Base-by-base conservation (phyloP, 257 asterid genomes). In the Lycium barbarum region DNA sequence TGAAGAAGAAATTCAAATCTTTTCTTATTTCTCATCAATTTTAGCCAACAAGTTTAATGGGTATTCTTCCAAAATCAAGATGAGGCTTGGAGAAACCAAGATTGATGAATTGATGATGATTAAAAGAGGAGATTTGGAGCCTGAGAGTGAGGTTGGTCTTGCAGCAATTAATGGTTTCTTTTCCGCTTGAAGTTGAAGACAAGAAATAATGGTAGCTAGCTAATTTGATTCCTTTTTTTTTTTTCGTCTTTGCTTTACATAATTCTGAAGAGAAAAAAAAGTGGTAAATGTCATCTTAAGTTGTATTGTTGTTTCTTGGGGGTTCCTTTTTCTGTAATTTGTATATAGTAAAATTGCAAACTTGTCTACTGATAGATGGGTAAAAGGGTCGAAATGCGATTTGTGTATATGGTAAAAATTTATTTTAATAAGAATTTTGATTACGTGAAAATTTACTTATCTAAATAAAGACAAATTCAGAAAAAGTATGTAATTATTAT, bases 121-220 rank as follows among this genome's bases (percentile, higher is more conserved):
- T 3, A 80, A 81, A 86, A 62, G 68, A 18, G 78, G 71, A 45
- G 76, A 18, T 67, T 71, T 85, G 71, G 89, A 85, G 85, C 91
- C 95, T 73, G 86, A 87, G 73, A 87, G 88, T 9, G 86, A 88
- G 78, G 66, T 92, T 57, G 86, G 91, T 74, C 84, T 84, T 85
- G 97, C 96, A 47, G 97, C 95, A 53, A 87, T 86, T 5, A 82
- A 88, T 72, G 89, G 94, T 15, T 80, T 90, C 80, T 92, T 93
- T 87, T 93, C 96, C 89, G 96, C 97, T 91, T 93, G 84, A 79
- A 8, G 0, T 26, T 26, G 33, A 26, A 40, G 14, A 40, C 3
- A 47, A 18, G 13, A 22, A 51, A 1, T 0, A 51, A 51, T 20
- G 38, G 33, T 51, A 51, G 62, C 22, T 26, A 74, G 8, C 81